Evolutionary conservation across 106 monocot genomes (phyloP), one percentile per base, ranked within the genome.

Genomic region (Apostasia shenzhenica): DNA sequence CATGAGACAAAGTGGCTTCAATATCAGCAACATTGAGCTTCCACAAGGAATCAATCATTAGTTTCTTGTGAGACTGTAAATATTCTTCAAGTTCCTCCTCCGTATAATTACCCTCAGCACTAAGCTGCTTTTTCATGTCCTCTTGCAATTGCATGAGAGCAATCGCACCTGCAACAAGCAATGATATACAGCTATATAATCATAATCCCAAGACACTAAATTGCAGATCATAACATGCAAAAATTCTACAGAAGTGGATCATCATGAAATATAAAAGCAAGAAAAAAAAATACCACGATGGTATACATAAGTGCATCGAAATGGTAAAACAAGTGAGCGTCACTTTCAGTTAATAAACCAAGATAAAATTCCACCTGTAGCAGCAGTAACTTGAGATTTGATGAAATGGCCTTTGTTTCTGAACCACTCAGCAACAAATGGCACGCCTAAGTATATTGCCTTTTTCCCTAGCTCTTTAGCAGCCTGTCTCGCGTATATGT

Each of bases 21-120:
- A 99, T 99, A 79, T 92, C 97, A 50, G 92, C 92, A 77, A 99
- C 97, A 81, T 92, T 99, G 40, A 99, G 86, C 76, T 99, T 99
- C 97, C 92, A 99, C 38, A 99, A 81, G 6, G 97, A 93, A 78
- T 99, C 87, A 48, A 85, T 75, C 97, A 99, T 90, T 73, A 92
- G 45, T 68, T 87, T 87, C 76, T 99, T 90, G 59, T 99, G 84
- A 41, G 82, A 67, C 71, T 80, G 68, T 86, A 92, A 74, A 72
- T 93, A 99, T 8, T 73, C 70, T 68, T 99, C 97, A 50, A 97
- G 92, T 68, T 92, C 82, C 68, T 85, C 83, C 67, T 99, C 90
- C 2, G 90, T 92, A 68, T 87, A 92, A 61, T 81, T 81, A 0
- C 85, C 89, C 59, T 99, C 90, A 68, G 79, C 45, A 81, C 78